Conservation (phyloP, 768 basidiomycete species). For the Termitomyces sp. region DNA sequence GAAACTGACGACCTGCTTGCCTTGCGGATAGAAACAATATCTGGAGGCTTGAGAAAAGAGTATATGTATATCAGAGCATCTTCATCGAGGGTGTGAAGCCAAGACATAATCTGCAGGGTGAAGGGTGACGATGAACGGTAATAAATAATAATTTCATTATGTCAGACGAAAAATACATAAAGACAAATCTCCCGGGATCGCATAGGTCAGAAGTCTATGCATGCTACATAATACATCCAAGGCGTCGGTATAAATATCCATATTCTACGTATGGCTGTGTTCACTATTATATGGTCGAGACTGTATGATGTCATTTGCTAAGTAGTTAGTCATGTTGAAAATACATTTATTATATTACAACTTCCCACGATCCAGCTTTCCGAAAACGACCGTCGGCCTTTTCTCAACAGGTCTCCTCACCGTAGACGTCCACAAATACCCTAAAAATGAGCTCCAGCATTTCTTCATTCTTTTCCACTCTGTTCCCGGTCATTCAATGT, state of each 20-base stretch:
- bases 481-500: slow-evolving; percentile 37
- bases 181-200: neutral
- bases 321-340: neutral
- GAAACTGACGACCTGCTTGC: slow-evolving; percentile 20
- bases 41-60: slow-evolving; percentile 27
- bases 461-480: slow-evolving; percentile 39
- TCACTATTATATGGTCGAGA: neutral
- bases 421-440: neutral
- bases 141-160: neutral
- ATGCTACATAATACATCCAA: neutral
- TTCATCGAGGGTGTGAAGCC: slow-evolving; percentile 13
- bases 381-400: slow-evolving; percentile 12
- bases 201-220: too few species aligned
- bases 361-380: slow-evolving; percentile 11
- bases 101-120: neutral
- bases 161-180: neutral
- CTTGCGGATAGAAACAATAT: slow-evolving; percentile 37
- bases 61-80: slow-evolving; percentile 27
- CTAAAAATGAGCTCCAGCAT: slow-evolving; percentile 31
- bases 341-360: neutral
- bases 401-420: neutral
- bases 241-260: neutral
- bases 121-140: neutral
- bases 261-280: too few species aligned
- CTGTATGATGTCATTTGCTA: neutral